Percentiles rank a stretch among this genome's conserved stretches.
These are phyloP conservation scores for Penicillium manginii DNA, from an alignment of 495 filamentous ascomycete species.

Conservation along the genomic window DNA sequence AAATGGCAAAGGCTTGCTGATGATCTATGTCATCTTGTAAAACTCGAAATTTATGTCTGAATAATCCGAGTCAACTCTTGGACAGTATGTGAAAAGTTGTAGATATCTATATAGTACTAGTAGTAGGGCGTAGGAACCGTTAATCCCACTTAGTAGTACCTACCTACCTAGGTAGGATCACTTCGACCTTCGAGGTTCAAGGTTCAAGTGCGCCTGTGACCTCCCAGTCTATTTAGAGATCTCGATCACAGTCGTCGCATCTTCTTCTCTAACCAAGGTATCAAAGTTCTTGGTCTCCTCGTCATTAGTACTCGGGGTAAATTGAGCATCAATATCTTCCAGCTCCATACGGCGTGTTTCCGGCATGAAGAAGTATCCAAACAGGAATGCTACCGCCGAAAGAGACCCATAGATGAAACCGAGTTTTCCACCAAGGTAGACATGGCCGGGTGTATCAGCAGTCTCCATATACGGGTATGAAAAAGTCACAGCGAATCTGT, in stretches of 20 bases:
- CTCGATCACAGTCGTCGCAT: not conserved
- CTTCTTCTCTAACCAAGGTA: not conserved
- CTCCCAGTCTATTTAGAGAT: not conserved
- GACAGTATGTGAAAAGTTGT: too few species aligned
- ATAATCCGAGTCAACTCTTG: too few species aligned
- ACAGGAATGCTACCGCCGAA: conserved; percentile 20
- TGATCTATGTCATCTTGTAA: too few species aligned
- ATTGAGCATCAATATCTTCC: conserved; percentile 21
- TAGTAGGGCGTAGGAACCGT: too few species aligned
- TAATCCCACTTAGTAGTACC: too few species aligned
- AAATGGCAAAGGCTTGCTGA: too few species aligned
- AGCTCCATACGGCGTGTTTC: conserved; percentile 18
- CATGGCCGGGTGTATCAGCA: conserved; percentile 18
- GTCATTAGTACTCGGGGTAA: not conserved
- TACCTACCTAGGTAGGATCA: too few species aligned
- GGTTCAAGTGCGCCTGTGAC: too few species aligned
- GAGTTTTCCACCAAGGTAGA: conserved; percentile 25
- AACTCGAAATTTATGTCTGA: too few species aligned
- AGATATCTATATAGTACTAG: too few species aligned
- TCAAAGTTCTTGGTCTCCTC: conserved; percentile 3
- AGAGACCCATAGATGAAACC: conserved; percentile 31
- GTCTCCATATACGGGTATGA: conserved; percentile 27
- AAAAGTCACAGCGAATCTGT: conserved; percentile 29
- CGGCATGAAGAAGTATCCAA: conserved; percentile 21
- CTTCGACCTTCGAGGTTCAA: too few species aligned